These are phyloP conservation scores for Lepidium sativum DNA, from an alignment of 345 rosid species.

Conservation along the genomic window DNA sequence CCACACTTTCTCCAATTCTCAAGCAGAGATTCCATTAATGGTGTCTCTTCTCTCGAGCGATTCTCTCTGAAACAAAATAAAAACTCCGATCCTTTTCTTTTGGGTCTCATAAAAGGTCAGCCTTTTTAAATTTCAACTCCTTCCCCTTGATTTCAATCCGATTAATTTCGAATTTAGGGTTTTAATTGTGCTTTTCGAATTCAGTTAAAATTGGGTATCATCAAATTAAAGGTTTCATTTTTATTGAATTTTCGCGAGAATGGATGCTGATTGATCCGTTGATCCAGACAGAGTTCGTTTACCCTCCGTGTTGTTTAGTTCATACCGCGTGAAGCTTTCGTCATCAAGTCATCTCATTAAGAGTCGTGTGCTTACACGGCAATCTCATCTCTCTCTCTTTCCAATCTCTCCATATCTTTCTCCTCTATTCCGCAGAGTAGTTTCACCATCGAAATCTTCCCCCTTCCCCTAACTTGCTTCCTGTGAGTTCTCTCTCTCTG, in stretches of 20 bases:
- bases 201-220: not conserved
- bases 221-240: not conserved
- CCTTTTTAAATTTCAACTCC: not conserved
- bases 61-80: not conserved
- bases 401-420: conserved; percentile 16
- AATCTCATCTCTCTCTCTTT: conserved; percentile 27
- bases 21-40: conserved; percentile 12
- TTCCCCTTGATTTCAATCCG: not conserved
- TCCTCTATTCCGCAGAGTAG: conserved; percentile 9
- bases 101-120: conserved; percentile 8
- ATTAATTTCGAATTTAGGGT: not conserved
- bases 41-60: conserved; percentile 4
- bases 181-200: not conserved
- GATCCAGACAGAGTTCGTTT: conserved; percentile 26
- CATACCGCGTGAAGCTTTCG: conserved; percentile 29
- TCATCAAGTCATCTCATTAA: conserved; percentile 19
- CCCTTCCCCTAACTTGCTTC: conserved; percentile 12
- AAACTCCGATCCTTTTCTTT: not conserved
- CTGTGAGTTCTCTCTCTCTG: conserved; percentile 29
- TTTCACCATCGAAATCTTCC: conserved; percentile 38
- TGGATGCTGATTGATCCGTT: conserved; percentile 24
- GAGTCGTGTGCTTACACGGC: conserved; percentile 40
- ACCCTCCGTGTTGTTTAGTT: conserved; percentile 16
- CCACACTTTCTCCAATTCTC: not conserved
- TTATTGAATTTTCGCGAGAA: not conserved